Evolutionary conservation across 176 grass and related monocot genomes (phyloP).

Genomic region (Phragmites australis): DNA sequence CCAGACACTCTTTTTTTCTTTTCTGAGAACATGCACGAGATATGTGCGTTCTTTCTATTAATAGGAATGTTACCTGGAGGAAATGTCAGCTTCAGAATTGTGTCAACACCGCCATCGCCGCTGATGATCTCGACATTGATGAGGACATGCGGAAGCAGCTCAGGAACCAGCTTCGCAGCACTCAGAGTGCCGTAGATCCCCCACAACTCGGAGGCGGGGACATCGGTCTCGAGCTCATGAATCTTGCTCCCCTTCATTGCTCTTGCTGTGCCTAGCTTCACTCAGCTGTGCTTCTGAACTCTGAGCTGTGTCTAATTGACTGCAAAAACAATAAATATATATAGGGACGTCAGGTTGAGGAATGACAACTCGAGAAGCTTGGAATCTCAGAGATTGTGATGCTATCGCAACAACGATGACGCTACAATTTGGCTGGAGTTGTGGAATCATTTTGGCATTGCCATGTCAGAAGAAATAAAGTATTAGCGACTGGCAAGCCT

Average conservation of each 20-base stretch:
- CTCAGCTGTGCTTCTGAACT: neutral
- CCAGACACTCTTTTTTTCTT: too few species aligned
- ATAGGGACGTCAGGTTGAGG: neutral
- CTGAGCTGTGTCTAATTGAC: neutral
- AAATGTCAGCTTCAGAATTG: conserved; percentile 39
- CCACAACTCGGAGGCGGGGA: conserved; percentile 23
- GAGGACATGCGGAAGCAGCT: conserved; percentile 13
- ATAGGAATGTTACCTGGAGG: conserved; percentile 37
- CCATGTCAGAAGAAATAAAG: neutral
- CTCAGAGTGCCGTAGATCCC: conserved; percentile 16
- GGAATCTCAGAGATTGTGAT: conserved; percentile 4
- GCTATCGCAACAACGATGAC: neutral
- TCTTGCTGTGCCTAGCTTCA: neutral
- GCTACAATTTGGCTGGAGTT: neutral
- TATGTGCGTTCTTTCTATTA: too few species aligned
- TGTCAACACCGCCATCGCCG: conserved; percentile 36
- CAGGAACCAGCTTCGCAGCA: neutral
- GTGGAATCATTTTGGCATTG: neutral
- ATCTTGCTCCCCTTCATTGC: conserved; percentile 39
- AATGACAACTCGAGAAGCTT: neutral
- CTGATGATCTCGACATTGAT: neutral
- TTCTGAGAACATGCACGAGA: too few species aligned
- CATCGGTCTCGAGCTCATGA: conserved; percentile 32
- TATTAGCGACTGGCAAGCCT: neutral
- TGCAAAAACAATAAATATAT: neutral